Evolutionary conservation across 352 stramenopile species (phyloP).

Genomic region (Pythium folliculosum): DNA sequence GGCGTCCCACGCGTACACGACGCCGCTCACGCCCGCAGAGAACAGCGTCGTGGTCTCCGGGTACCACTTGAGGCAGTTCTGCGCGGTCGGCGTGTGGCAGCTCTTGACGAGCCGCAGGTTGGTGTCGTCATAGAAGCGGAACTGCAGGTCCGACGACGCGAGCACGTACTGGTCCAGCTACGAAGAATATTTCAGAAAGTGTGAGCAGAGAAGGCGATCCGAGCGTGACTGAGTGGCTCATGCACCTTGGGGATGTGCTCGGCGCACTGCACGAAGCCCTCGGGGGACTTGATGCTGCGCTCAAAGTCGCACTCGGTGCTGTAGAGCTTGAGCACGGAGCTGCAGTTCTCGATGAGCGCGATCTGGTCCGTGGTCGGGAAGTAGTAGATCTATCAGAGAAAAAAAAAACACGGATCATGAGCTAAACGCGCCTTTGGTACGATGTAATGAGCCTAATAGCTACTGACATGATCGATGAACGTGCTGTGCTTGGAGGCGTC

Average conservation of each 20-base stretch:
- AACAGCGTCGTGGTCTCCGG: slow-evolving; percentile 68
- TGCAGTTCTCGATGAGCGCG: slow-evolving; percentile 77
- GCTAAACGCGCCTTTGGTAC: neutral
- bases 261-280: slow-evolving; percentile 78
- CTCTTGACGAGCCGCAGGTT: slow-evolving; percentile 70
- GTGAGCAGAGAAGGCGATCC: neutral
- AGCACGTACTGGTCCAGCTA: slow-evolving; percentile 78
- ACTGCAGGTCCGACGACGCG: slow-evolving; percentile 74
- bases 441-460: neutral
- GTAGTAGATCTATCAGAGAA: slow-evolving; percentile 83
- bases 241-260: slow-evolving; percentile 64
- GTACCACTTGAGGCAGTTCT: slow-evolving; percentile 86
- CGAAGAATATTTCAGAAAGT: neutral
- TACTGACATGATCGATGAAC: slow-evolving; percentile 66
- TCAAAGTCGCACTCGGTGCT: slow-evolving; percentile 73
- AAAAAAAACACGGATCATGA: neutral
- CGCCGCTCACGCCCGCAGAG: slow-evolving; percentile 77
- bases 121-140: slow-evolving; percentile 84
- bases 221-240: neutral
- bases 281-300: slow-evolving; percentile 57
- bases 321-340: slow-evolving; percentile 81
- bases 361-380: slow-evolving; percentile 71
- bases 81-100: slow-evolving; percentile 79
- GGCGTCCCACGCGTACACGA: slow-evolving; percentile 85
- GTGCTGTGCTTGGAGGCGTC: slow-evolving; percentile 87